phyloP scores from a whole-genome alignment of 106 monocot genomes.

The Amphibolis antarctica region DNA sequence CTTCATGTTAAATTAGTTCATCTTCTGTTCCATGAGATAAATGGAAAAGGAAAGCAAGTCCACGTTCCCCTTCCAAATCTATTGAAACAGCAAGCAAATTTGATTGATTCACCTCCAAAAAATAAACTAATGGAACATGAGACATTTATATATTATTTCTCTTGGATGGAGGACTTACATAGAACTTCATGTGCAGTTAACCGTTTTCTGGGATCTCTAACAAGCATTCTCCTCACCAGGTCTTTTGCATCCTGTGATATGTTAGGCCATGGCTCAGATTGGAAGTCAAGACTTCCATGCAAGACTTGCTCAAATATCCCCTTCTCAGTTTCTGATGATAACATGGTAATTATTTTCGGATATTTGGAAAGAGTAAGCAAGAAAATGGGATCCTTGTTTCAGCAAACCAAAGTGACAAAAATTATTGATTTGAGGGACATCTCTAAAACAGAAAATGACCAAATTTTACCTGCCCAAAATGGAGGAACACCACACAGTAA shows the following conservation, averaged over 20 bases:
- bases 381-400: neutral
- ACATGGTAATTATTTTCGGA: neutral
- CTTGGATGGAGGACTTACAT: slow-evolving; percentile 23
- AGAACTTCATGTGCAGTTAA: slow-evolving; percentile 59
- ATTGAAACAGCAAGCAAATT: neutral
- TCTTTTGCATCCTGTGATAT: slow-evolving; percentile 66
- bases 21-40: neutral
- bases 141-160: neutral
- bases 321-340: slow-evolving; percentile 44
- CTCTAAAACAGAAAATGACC: neutral
- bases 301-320: slow-evolving; percentile 70
- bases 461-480: slow-evolving; percentile 51
- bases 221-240: slow-evolving; percentile 56
- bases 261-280: slow-evolving; percentile 67
- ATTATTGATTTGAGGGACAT: neutral
- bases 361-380: neutral
- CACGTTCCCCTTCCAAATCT: neutral
- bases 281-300: slow-evolving; percentile 52
- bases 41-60: neutral
- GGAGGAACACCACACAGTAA: slow-evolving; percentile 56
- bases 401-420: neutral
- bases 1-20: neutral
- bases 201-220: slow-evolving; percentile 55
- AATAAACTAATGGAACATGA: neutral
- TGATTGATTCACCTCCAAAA: neutral